Evolutionary conservation across 176 grass and related monocot species (phyloP).

Genomic region (Oryza officinalis): DNA sequence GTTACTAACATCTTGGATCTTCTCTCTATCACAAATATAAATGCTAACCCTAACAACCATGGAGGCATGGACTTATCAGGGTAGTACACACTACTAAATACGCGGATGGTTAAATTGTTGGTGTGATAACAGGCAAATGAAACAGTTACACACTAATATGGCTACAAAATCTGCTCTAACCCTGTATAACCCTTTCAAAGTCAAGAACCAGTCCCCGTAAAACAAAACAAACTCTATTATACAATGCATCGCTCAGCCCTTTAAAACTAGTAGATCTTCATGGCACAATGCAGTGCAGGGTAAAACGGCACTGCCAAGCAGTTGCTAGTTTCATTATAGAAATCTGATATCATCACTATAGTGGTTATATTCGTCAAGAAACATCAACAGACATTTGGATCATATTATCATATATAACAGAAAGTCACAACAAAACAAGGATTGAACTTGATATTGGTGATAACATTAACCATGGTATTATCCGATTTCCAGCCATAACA

Average conservation of each 20-base stretch:
- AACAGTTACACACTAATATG: neutral
- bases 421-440: neutral
- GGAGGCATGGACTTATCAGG: neutral
- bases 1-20: neutral
- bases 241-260: neutral
- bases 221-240: neutral
- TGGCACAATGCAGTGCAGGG: neutral
- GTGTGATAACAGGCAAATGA: neutral
- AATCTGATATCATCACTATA: neutral
- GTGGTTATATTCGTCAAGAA: neutral
- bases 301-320: neutral
- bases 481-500: slow-evolving; percentile 11
- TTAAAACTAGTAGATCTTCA: neutral
- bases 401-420: neutral
- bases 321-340: neutral
- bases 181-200: neutral
- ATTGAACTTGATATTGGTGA: neutral
- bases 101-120: neutral
- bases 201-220: neutral
- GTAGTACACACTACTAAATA: too few species aligned
- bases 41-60: neutral
- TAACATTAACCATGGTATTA: neutral
- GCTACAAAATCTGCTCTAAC: neutral
- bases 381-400: neutral
- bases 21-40: neutral